phyloP scores from a whole-genome alignment of 129 eudicot species.

The Lonicera japonica region DNA sequence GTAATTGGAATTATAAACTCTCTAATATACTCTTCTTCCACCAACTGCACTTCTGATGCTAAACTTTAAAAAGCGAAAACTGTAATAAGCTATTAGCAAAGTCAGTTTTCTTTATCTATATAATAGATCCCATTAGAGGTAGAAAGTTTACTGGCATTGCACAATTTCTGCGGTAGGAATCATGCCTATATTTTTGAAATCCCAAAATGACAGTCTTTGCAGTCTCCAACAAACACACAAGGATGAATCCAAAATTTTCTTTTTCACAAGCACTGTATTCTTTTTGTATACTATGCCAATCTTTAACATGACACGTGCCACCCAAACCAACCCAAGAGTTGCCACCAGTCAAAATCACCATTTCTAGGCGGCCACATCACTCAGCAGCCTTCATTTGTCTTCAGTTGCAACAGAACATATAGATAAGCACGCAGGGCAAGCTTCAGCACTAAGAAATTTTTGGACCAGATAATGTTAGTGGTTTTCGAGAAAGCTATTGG shows the following conservation, averaged over 20 bases:
- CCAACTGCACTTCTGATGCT: too few relatives aligned
- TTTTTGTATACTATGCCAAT: not conserved
- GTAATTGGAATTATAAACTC: too few relatives aligned
- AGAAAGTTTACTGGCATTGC: too few relatives aligned
- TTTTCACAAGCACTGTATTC: constrained; percentile 3
- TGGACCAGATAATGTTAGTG: constrained; percentile 36
- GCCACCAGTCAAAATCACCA: constrained; percentile 30
- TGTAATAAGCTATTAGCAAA: too few relatives aligned
- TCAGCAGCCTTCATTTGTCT: constrained; percentile 9
- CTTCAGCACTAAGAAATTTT: not conserved
- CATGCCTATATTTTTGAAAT: not conserved
- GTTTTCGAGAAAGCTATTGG: constrained; percentile 30
- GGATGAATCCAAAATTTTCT: constrained; percentile 5
- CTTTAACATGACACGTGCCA: constrained; percentile 12
- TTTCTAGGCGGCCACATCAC: constrained; percentile 24
- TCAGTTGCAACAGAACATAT: constrained; percentile 13
- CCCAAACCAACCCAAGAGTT: constrained; percentile 7
- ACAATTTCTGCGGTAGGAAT: too few relatives aligned
- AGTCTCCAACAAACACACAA: constrained; percentile 1
- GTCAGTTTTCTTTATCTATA: too few relatives aligned
- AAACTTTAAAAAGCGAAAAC: too few relatives aligned
- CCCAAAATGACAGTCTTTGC: not conserved
- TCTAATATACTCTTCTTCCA: too few relatives aligned
- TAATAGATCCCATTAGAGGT: too few relatives aligned
- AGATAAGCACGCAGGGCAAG: constrained; percentile 16